Evolutionary conservation across 441 rosid genomes (phyloP).

Genomic region (Gossypium schwendimanii): DNA sequence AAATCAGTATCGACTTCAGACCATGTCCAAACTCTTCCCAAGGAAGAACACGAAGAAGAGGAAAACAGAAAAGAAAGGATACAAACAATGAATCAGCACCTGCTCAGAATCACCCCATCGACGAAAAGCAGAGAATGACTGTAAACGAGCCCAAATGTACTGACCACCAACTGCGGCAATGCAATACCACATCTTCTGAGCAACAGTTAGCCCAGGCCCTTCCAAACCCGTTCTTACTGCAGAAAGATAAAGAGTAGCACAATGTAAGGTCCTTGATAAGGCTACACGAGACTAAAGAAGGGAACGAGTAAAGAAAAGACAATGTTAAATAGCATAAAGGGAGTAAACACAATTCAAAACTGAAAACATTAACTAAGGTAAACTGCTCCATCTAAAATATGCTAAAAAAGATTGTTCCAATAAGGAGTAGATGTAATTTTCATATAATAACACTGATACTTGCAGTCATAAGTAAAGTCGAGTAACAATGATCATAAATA

Average conservation of each 20-base stretch:
- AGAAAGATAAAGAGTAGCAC: constrained; percentile 18
- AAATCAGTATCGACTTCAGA: constrained; percentile 9
- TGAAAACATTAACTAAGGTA: neutral
- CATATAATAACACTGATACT: neutral
- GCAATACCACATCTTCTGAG: constrained; percentile 89
- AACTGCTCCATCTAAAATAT: neutral
- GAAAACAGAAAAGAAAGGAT: neutral
- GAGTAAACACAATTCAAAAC: neutral
- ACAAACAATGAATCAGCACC: constrained; percentile 27
- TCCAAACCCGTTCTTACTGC: constrained; percentile 92
- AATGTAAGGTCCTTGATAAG: neutral
- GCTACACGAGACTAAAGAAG: neutral
- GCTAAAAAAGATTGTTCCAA: neutral
- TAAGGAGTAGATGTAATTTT: neutral
- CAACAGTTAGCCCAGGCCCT: constrained; percentile 79
- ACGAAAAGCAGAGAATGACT: constrained; percentile 93
- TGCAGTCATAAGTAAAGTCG: neutral
- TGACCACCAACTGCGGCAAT: constrained; percentile 92
- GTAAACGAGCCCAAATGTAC: constrained; percentile 81
- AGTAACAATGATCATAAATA: neutral
- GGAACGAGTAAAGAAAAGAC: neutral
- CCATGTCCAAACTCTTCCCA: neutral
- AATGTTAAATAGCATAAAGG: neutral
- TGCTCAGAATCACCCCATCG: constrained; percentile 97
- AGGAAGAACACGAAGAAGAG: neutral